These are phyloP conservation scores for Phytophthora constricta DNA, from an alignment of 352 stramenopile genomes.

Conservation along the genomic window DNA sequence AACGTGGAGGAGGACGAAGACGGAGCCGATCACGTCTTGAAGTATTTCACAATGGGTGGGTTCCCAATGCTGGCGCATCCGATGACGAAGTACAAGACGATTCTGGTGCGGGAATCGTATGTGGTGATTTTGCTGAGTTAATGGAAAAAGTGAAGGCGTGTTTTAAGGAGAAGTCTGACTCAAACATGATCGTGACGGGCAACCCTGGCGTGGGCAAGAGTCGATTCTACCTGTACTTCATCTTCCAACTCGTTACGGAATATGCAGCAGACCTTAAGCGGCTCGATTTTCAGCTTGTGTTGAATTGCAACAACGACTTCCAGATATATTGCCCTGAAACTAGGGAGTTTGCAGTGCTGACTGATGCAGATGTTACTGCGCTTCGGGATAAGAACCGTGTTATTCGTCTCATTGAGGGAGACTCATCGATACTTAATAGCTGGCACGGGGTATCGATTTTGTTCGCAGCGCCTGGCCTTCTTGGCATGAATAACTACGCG, in stretches of 20 bases:
- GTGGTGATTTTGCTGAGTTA: constrained; percentile 11
- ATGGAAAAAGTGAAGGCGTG: constrained; percentile 8
- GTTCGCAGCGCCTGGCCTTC: no score
- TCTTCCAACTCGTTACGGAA: constrained; percentile 19
- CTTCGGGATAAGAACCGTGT: constrained; percentile 6
- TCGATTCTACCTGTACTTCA: constrained; percentile 35
- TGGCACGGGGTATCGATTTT: constrained; percentile 22
- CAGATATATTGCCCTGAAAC: constrained; percentile 5
- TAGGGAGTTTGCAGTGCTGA: constrained; percentile 11
- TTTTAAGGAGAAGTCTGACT: neutral
- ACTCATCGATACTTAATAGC: constrained; percentile 4
- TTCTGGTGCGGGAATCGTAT: constrained; percentile 17
- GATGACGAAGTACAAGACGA: constrained; percentile 6
- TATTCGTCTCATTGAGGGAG: constrained; percentile 31
- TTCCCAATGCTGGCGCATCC: constrained; percentile 14
- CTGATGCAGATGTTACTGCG: neutral
- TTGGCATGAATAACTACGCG: no score
- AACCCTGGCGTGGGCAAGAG: constrained; percentile 34
- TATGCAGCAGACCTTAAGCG: neutral
- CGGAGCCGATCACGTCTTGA: constrained; percentile 1
- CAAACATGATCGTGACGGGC: constrained; percentile 26
- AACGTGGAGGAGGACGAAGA: constrained; percentile 6
- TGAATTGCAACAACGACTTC: constrained; percentile 13
- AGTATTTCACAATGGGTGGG: constrained; percentile 18
- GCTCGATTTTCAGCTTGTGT: constrained; percentile 15